Evolutionary conservation across 2,329 filamentous ascomycete species (phyloP).

Genomic region (Drechslerella coelobrocha): DNA sequence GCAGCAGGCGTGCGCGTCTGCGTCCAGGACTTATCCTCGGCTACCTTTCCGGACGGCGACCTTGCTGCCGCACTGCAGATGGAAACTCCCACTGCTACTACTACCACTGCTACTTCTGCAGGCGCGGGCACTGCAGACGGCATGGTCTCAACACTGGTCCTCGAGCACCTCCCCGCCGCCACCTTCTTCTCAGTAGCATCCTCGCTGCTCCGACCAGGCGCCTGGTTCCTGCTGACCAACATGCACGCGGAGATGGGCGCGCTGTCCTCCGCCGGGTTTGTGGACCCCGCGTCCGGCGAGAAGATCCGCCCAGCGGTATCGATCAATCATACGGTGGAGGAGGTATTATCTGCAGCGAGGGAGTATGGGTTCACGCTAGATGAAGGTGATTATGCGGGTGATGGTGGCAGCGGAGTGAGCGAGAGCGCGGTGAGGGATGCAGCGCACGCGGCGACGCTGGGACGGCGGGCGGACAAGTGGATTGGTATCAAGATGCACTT

Average conservation of each 20-base stretch:
- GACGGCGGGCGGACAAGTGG: slow-evolving; percentile 70
- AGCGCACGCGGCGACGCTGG: slow-evolving; percentile 66
- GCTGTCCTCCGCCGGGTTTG: slow-evolving; percentile 66
- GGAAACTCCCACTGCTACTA: neutral
- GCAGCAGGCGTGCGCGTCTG: neutral
- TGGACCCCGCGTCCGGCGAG: slow-evolving; percentile 61
- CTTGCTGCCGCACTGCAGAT: neutral
- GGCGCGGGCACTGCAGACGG: slow-evolving; percentile 56
- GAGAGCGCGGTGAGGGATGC: slow-evolving; percentile 62
- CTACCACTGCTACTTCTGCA: neutral
- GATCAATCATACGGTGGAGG: slow-evolving; percentile 64
- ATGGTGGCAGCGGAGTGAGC: slow-evolving; percentile 58
- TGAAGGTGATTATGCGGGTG: no score
- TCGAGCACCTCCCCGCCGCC: slow-evolving; percentile 68
- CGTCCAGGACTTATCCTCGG: neutral
- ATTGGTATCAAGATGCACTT: slow-evolving; percentile 66
- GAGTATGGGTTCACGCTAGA: slow-evolving; percentile 61
- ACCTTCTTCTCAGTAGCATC: slow-evolving; percentile 63
- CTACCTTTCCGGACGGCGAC: neutral
- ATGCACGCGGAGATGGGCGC: slow-evolving; percentile 72
- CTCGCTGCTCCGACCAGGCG: slow-evolving; percentile 61
- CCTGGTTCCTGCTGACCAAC: slow-evolving; percentile 68
- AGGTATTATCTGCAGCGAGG: slow-evolving; percentile 64
- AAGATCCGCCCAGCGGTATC: slow-evolving; percentile 69
- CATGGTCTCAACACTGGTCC: slow-evolving; percentile 68